phyloP scores from a whole-genome alignment of 2,329 filamentous ascomycete genomes.

The Aspergillus bombycis region DNA sequence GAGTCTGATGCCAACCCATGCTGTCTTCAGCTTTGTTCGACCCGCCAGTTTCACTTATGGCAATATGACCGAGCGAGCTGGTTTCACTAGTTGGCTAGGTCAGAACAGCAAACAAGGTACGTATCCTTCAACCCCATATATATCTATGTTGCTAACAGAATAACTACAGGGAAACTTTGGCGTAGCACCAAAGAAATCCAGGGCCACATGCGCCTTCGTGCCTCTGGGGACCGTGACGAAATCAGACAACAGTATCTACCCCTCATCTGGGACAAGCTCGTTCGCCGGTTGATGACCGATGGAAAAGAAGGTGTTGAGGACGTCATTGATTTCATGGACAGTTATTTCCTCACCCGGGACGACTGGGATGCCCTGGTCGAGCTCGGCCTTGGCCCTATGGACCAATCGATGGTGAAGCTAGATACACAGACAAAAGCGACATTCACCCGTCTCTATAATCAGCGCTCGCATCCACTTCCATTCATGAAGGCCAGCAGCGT shows the following conservation, averaged over 20 bases:
- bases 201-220: constrained; percentile 90
- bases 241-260: constrained; percentile 94
- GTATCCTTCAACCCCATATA: constrained; percentile 13
- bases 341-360: constrained; percentile 90
- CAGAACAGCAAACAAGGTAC: constrained; percentile 87
- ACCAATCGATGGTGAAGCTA: constrained; percentile 73
- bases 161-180: constrained; percentile 60
- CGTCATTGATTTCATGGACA: constrained; percentile 95
- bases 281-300: constrained; percentile 73
- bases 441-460: constrained; percentile 91
- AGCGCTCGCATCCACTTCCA: constrained; percentile 81
- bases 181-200: constrained; percentile 92
- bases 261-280: constrained; percentile 77
- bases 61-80: constrained; percentile 69
- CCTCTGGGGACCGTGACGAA: constrained; percentile 89
- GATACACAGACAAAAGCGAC: constrained; percentile 83
- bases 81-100: constrained; percentile 90
- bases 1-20: constrained; percentile 96
- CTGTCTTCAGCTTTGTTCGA: constrained; percentile 90
- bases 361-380: constrained; percentile 94
- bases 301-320: constrained; percentile 81
- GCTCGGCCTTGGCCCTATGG: constrained; percentile 83
- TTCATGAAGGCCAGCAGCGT: constrained; percentile 93
- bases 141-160: constrained; percentile 10
- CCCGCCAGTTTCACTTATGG: constrained; percentile 87